A percentile compares a stretch with the other conserved stretches of the same genome.
phyloP scores from a whole-genome alignment of 108 stramenopile genomes.

The Cyclotella choctawhatcheeana region DNA sequence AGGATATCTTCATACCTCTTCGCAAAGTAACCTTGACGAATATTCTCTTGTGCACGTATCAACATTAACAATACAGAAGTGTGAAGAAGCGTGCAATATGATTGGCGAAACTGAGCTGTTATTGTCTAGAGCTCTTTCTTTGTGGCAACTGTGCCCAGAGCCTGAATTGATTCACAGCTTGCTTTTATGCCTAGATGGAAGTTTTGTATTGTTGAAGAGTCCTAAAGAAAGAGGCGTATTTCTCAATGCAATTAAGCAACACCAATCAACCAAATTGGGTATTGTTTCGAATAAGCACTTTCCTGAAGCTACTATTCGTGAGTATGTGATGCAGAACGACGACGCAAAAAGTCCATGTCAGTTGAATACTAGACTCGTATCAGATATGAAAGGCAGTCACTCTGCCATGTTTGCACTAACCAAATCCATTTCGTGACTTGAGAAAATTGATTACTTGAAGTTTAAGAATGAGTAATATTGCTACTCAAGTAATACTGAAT shows the following conservation, averaged over 20 bases:
- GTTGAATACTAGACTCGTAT: constrained; percentile 68
- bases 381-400: constrained; percentile 48
- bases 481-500: too few species aligned
- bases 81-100: constrained; percentile 78
- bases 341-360: constrained; percentile 75
- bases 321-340: constrained; percentile 77
- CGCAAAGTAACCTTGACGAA: constrained; percentile 21
- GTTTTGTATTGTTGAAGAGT: constrained; percentile 47
- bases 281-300: constrained; percentile 42
- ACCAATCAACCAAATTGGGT: constrained; percentile 32
- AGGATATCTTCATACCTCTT: constrained; percentile 31
- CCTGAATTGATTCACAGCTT: constrained; percentile 69
- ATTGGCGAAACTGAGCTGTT: constrained; percentile 75
- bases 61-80: constrained; percentile 63
- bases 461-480: too few species aligned
- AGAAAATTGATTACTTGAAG: too few species aligned
- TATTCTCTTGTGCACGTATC: constrained; percentile 57
- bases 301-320: constrained; percentile 58
- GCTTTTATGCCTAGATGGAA: constrained; percentile 59
- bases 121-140: constrained; percentile 66
- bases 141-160: constrained; percentile 74
- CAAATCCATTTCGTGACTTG: constrained; percentile 12
- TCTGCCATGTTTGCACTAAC: constrained; percentile 41
- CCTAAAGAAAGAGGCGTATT: constrained; percentile 53
- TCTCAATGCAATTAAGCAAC: constrained; percentile 61